Conservation (phyloP, 192 early-diverging fungal species). For the Backusella tarrabulga region DNA sequence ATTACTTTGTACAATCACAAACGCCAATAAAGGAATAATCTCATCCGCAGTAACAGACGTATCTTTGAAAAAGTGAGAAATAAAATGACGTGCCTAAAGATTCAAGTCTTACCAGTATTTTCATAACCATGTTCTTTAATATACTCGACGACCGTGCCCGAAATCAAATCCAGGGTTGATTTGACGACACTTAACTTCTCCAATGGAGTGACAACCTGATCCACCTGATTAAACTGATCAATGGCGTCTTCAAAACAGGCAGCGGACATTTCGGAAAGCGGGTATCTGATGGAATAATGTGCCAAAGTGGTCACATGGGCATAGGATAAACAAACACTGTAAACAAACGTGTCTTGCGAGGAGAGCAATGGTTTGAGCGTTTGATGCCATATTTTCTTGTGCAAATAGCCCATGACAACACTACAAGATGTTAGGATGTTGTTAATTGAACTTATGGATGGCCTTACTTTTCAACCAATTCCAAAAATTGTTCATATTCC, state of each 20-base stretch:
- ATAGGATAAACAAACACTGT: slow-evolving; percentile 36
- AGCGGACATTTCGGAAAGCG: slow-evolving; percentile 35
- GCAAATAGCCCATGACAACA: slow-evolving; percentile 47
- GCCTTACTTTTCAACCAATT: slow-evolving; percentile 52
- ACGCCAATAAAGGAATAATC: slow-evolving; percentile 53
- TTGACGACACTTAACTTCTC: slow-evolving; percentile 48
- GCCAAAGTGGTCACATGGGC: slow-evolving; percentile 31
- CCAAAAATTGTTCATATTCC: slow-evolving; percentile 46
- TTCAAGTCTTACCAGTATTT: background rate
- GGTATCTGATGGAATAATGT: slow-evolving; percentile 39
- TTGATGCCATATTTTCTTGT: slow-evolving; percentile 53
- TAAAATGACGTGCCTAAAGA: no score
- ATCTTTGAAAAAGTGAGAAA: background rate
- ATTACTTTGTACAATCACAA: slow-evolving; percentile 44
- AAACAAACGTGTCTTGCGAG: slow-evolving; percentile 41
- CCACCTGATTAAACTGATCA: slow-evolving; percentile 28
- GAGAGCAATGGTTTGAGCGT: slow-evolving; percentile 41
- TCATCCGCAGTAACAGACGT: slow-evolving; percentile 53
- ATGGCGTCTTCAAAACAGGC: slow-evolving; percentile 35
- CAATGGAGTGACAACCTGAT: slow-evolving; percentile 40
- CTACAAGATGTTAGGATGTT: slow-evolving; percentile 15
- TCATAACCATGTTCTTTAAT: slow-evolving; percentile 21
- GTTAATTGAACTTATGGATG: background rate
- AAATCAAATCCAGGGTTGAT: slow-evolving; percentile 44
- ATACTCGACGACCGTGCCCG: slow-evolving; percentile 41